Evolutionary conservation across 2,329 filamentous ascomycete species (phyloP), one percentile per base, ranked within the genome.

Genomic region (Ceratocystiopsis brevicomis): DNA sequence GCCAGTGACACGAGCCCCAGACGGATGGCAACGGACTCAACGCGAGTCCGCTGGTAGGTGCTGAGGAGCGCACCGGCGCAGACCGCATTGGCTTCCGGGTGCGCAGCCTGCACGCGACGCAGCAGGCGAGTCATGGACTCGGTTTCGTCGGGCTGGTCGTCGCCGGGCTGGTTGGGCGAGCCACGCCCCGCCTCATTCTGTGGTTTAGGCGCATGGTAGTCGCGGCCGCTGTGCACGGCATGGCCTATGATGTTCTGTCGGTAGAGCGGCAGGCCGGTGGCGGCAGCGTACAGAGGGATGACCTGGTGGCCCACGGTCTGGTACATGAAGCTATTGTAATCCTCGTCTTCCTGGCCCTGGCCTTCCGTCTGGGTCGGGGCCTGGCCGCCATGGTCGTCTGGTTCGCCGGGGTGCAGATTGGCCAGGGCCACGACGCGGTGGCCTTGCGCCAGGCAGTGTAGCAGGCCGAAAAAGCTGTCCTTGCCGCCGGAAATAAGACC

Each of bases 321-420:
- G 66, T 96, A 98, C 90, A 98, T 98, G 76, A 90, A 96, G 64
- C 87, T 95, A 61, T 98, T 85, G 53, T 93, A 69, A 6, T 59
- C 57, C 25, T 56, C 59, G 6, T 50, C 48, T 32, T 44, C 47
- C 17, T 39, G 48, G 21, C 57, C 64, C 40, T 14, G 40, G 13
- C 37, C 38, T 14, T 21, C 3, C 10, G 18, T 11, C 6, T 14
- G 30, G 5, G 12, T 34, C 3, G 5, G 17, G 10, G 21, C 30
- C 5, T 16, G 13, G 13, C 33, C 33, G 25, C 10, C 17, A 25
- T 10, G 18, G 35, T 14, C 30, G 15, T 25, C 16, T 15, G 6
- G 17, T 18, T 6, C 35, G 16, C 32, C 52, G 15, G 85, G 88
- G 56, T 87, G 72, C 44, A 98, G 67, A 60, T 98, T 98, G 41